A percentile compares a stretch with the other conserved stretches of the same genome.
Conservation (phyloP, 208 protist species). For the Histomonas meleagridis region DNA sequence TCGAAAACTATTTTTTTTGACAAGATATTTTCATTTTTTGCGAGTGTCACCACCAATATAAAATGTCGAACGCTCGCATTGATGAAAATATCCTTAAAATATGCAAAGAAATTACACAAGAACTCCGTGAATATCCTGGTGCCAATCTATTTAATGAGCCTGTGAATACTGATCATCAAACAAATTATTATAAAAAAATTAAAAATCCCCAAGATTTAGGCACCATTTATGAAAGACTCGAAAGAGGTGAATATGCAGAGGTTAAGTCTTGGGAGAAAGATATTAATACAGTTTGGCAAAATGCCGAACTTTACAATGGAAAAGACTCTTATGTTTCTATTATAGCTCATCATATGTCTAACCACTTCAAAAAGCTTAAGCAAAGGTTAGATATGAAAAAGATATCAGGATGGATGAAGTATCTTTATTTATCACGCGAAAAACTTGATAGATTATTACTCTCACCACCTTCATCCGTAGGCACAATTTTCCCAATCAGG, state of each 20-base stretch:
- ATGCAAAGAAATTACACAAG: neutral
- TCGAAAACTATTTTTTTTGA: no score
- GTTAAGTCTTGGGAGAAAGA: neutral
- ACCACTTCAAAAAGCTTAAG: neutral
- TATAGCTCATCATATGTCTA: neutral
- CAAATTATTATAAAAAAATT: neutral
- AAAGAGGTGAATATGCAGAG: neutral
- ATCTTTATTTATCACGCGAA: neutral
- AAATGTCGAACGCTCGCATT: no score
- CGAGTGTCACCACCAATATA: no score
- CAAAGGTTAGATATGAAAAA: neutral
- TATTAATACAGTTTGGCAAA: neutral
- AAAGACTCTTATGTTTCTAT: neutral
- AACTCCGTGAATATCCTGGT: neutral
- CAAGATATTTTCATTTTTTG: no score
- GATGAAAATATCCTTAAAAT: no score
- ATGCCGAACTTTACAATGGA: neutral
- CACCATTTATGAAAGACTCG: neutral
- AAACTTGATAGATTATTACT: neutral
- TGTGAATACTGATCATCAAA: neutral
- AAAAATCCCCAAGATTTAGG: conserved; percentile 31
- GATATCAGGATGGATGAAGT: conserved; percentile 1
- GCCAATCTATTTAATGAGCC: neutral
- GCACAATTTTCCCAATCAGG: neutral
- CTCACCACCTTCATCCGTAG: neutral